Evolutionary conservation across 2,329 filamentous ascomycete species (phyloP), one percentile per base, ranked within the genome.

Genomic region (Epichloe hybrida): DNA sequence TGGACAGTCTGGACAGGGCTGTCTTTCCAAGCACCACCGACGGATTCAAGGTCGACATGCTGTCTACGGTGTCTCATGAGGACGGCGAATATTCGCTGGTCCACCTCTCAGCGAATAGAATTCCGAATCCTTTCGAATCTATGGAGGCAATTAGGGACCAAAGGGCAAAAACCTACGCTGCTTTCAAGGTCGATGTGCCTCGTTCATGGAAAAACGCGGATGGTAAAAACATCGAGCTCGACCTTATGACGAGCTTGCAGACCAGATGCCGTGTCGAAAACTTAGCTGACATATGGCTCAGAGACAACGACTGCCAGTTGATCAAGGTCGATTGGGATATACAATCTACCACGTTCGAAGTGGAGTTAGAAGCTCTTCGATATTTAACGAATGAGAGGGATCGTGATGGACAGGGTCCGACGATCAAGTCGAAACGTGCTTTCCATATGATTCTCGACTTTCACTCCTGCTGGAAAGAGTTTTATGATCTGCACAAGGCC

Each of bases 221-320:
- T 0, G 64, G 63, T 0, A 47, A 50, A 0, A 53, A 60, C 2
- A 12, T 61, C 2, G 58, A 65, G 9, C 20, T 65, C 61, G 47
- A 86, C 71, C 63, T 85, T 72, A 67, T 84, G 81, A 50, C 77
- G 66, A 72, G 81, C 74, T 67, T 85, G 79, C 70, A 82, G 74
- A 62, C 81, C 75, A 61, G 77, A 73, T 15, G 76, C 72, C 0
- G 52, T 4, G 55, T 63, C 0, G 53, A 57, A 1, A 56, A 62
- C 6, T 48, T 59, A 5, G 5, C 37, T 2, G 52, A 38, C 5
- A 48, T 64, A 1, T 44, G n/a, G 0, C 6, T 64, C 1, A 54
- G 56, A 6, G 36, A 58, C 1, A 3, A 46, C 0, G 57, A 53
- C 1, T 41, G 44, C 1, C 61, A 63, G 13, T 49, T 55, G 0